Conservation (phyloP, 139 green algal genomes). For the Chlorella sorokiniana region DNA sequence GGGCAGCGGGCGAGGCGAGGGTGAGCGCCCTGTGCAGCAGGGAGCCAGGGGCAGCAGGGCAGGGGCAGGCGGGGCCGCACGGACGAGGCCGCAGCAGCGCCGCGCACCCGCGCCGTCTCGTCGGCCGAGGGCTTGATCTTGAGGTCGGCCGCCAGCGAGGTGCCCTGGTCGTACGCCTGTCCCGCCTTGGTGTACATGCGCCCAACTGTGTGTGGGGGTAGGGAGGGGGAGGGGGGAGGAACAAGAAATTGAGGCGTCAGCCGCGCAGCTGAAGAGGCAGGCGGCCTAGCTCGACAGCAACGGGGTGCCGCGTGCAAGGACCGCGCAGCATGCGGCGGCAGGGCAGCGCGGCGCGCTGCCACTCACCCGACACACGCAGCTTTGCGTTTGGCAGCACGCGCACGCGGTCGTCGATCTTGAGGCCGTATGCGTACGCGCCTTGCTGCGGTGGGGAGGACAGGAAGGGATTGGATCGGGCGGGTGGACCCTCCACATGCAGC, state of each 20-base stretch:
- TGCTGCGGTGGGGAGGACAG: conserved; percentile 3
- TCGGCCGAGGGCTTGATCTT: conserved; percentile 46
- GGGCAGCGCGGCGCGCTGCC: background rate
- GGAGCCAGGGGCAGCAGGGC: background rate
- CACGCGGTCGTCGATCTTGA: conserved; percentile 62
- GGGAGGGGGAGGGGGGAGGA: too few relatives aligned
- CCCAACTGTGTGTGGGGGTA: conserved; percentile 14
- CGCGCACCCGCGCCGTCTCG: conserved; percentile 53
- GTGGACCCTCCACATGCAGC: background rate
- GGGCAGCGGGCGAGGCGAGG: background rate
- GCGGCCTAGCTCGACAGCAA: too few relatives aligned
- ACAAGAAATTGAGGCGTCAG: background rate
- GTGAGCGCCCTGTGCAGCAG: background rate
- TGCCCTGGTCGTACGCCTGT: conserved; percentile 32
- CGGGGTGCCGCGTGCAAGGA: too few relatives aligned
- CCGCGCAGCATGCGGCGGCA: background rate
- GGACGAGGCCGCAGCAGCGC: background rate
- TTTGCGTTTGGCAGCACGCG: conserved; percentile 49
- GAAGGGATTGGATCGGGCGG: background rate
- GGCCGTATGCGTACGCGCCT: conserved; percentile 44
- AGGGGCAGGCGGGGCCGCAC: background rate
- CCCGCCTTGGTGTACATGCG: conserved; percentile 43
- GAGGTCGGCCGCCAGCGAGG: conserved; percentile 35
- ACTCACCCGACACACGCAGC: conserved; percentile 29
- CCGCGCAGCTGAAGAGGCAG: background rate